phyloP scores from a whole-genome alignment of 2,329 filamentous ascomycete genomes.

The Cladosporium oxysporum region DNA sequence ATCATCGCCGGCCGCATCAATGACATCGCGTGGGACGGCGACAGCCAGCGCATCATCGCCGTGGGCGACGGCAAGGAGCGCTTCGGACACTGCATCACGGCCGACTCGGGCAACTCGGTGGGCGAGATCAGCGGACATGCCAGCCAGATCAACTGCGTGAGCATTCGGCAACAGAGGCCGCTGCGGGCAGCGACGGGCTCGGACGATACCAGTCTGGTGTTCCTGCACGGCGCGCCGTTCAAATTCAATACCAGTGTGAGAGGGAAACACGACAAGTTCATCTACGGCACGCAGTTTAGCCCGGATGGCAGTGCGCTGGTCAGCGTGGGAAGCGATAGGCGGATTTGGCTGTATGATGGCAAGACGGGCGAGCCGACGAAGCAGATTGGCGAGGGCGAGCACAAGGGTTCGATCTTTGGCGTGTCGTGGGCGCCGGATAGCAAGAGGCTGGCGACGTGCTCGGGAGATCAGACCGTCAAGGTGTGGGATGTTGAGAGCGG shows the following conservation, averaged over 20 bases:
- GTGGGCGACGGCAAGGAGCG: conserved; percentile 93
- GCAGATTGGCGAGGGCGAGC: conserved; percentile 78
- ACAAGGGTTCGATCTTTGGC: conserved; percentile 90
- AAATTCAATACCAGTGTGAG: conserved; percentile 87
- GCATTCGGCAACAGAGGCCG: conserved; percentile 86
- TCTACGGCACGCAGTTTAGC: conserved; percentile 84
- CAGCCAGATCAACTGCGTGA: conserved; percentile 85
- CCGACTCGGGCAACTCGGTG: conserved; percentile 93
- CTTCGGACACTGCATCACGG: conserved; percentile 91
- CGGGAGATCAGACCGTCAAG: conserved; percentile 91
- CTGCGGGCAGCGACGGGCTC: conserved; percentile 86
- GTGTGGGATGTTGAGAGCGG: conserved; percentile 88
- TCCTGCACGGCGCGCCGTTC: conserved; percentile 92
- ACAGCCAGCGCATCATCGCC: conserved; percentile 93
- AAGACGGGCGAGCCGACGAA: conserved; percentile 84
- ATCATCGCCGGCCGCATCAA: conserved; percentile 95
- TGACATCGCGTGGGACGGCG: conserved; percentile 95
- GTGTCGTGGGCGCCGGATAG: conserved; percentile 89
- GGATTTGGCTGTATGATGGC: conserved; percentile 93
- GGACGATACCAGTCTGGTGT: conserved; percentile 86
- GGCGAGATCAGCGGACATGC: conserved; percentile 93
- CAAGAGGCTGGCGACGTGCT: conserved; percentile 83
- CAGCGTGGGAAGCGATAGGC: conserved; percentile 88
- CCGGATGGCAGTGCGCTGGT: conserved; percentile 81
- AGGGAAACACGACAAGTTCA: conserved; percentile 81